phyloP scores from a whole-genome alignment of 2,329 filamentous ascomycete genomes.

The Penicillium sclerotigenum region DNA sequence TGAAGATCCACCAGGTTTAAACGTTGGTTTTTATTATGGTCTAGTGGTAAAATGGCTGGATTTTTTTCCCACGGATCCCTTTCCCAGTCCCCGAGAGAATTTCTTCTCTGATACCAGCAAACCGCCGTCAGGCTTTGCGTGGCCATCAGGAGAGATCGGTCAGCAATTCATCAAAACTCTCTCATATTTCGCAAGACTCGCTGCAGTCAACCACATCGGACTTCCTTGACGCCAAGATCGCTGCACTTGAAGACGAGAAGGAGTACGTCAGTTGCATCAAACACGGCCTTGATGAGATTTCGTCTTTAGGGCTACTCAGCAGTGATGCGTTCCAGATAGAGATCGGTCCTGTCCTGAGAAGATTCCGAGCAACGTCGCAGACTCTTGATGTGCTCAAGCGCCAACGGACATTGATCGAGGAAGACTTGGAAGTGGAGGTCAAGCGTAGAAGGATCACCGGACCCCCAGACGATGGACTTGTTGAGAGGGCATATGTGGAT shows the following conservation, averaged over 20 bases:
- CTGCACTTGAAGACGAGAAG: neutral
- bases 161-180: neutral
- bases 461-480: slow-evolving; percentile 2
- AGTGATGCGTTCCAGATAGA: neutral
- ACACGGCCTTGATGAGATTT: neutral
- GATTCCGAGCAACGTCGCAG: neutral
- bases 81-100: neutral
- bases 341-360: neutral
- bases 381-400: slow-evolving; percentile 4
- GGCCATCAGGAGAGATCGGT: neutral
- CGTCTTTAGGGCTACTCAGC: neutral
- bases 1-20: no score
- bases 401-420: neutral
- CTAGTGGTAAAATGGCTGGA: no score
- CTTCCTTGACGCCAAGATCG: slow-evolving; percentile 5
- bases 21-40: no score
- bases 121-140: neutral
- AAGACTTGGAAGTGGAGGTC: slow-evolving; percentile 2
- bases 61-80: no score
- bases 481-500: slow-evolving; percentile 4
- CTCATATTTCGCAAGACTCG: neutral
- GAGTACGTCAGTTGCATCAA: neutral
- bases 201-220: neutral
- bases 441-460: neutral
- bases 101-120: neutral